Conservation (phyloP, 495 filamentous ascomycete species). For the Neurospora pannonica region DNA sequence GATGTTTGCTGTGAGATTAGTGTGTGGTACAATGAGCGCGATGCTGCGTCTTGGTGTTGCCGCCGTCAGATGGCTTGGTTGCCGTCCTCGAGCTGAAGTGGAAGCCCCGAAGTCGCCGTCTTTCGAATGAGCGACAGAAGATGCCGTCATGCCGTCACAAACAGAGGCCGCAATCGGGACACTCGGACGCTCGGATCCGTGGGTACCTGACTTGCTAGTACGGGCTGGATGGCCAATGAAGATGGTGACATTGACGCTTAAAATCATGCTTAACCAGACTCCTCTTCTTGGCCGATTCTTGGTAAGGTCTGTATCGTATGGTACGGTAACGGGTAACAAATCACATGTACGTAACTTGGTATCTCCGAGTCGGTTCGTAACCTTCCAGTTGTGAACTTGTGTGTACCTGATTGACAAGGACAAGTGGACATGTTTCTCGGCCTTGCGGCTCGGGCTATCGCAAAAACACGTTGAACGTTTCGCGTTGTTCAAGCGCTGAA, state of each 20-base stretch:
- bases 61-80: background rate
- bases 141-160: background rate
- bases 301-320: background rate
- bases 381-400: background rate
- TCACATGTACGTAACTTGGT: background rate
- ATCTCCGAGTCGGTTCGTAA: background rate
- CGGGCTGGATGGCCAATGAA: background rate
- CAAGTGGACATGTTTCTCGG: background rate
- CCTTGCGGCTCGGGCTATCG: constrained; percentile 1
- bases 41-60: background rate
- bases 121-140: background rate
- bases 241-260: constrained; percentile 26
- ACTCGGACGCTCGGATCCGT: background rate
- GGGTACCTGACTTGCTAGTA: background rate
- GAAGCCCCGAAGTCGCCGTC: background rate
- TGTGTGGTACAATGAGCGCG: background rate
- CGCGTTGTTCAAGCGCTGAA: background rate
- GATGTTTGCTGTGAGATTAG: background rate
- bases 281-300: constrained; percentile 3
- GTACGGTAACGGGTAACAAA: background rate
- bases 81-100: background rate
- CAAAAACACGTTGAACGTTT: background rate
- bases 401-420: background rate
- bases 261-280: constrained; percentile 40
- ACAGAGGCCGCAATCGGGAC: background rate